phyloP scores from a whole-genome alignment of 805 yeast species.

The Yarrowia osloensis region DNA sequence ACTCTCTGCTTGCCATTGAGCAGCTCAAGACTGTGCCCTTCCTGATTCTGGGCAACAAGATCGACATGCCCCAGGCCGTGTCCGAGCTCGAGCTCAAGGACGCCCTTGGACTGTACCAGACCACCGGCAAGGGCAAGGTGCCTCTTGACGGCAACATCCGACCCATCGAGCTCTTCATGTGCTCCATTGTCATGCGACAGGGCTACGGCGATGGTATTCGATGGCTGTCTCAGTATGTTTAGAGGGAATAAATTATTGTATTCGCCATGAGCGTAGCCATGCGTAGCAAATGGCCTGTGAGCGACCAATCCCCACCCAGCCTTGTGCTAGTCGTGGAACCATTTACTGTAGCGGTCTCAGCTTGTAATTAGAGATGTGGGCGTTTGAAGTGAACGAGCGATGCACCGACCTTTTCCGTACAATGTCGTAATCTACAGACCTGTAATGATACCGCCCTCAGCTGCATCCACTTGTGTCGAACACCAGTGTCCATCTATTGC shows the following conservation, averaged over 20 bases:
- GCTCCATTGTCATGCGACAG: slow-evolving; percentile 97
- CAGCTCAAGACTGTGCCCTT: slow-evolving; percentile 90
- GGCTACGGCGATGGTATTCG: slow-evolving; percentile 98
- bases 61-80: slow-evolving; percentile 91
- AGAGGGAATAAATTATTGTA: slow-evolving; percentile 5
- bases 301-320: no score
- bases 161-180: slow-evolving; percentile 96
- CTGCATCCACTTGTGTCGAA: no score
- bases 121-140: slow-evolving; percentile 86
- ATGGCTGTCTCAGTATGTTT: slow-evolving; percentile 94
- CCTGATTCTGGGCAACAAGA: slow-evolving; percentile 92
- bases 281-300: neutral
- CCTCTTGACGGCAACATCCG: slow-evolving; percentile 68
- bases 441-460: no score
- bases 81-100: slow-evolving; percentile 91
- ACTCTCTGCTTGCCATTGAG: slow-evolving; percentile 87
- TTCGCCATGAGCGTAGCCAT: neutral
- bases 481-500: no score
- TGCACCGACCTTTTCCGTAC: no score
- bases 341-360: no score
- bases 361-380: no score
- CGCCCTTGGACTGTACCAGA: slow-evolving; percentile 80
- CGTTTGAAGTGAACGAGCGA: no score
- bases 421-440: no score
- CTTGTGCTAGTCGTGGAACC: no score